Base-by-base conservation (phyloP, 2,329 filamentous ascomycete species). In the Fusarium incarnatum region DNA sequence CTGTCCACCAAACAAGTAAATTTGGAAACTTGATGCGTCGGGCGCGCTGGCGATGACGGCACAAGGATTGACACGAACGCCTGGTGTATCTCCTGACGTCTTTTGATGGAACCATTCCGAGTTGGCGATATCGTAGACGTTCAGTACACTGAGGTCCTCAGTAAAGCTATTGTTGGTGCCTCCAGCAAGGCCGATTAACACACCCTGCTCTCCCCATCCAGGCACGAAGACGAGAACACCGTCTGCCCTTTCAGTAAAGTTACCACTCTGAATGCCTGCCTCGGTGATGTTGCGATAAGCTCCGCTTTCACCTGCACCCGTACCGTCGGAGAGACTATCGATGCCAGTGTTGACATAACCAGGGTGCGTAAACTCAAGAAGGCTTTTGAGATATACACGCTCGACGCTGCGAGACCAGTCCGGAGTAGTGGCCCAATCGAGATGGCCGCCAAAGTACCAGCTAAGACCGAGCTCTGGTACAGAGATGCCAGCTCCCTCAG, bases 1-100 rank as follows among this genome's bases (percentile, higher is more conserved):
- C 76, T 94, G 92, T 0, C 92, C 92, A 15, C 91, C 92, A 75
- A 91, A 94, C 81, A 94, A 86, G 79, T 94, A 93, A 46, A 94
- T 85, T 75, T 94, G 92, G 76, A 93, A 92, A 28, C 89, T 92
- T 20, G 89, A 91, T 11, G 91, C 91, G 74, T 93, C 91, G 9
- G 91, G 86, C 0, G 88, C 83, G 83, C 88, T 90, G 3, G 86
- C 86, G 16, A 83, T 86, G 50, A 87, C 89, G 5, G 87, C 87
- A 74, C 89, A 91, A 66, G 90, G 91, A 28, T 86, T 84, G 27
- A 87, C 82, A 13, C 89, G 81, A 62, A 84, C 79, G 16, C 77
- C 77, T 5, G 89, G 89, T 2, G 86, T 75, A 28, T 83, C 75
- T 1, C 89, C 89, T 0, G 80, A 82, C 1, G 89, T 86, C 11